Evolutionary conservation across 805 yeast species (phyloP).

Genomic region (Metschnikowia colocasiae): DNA sequence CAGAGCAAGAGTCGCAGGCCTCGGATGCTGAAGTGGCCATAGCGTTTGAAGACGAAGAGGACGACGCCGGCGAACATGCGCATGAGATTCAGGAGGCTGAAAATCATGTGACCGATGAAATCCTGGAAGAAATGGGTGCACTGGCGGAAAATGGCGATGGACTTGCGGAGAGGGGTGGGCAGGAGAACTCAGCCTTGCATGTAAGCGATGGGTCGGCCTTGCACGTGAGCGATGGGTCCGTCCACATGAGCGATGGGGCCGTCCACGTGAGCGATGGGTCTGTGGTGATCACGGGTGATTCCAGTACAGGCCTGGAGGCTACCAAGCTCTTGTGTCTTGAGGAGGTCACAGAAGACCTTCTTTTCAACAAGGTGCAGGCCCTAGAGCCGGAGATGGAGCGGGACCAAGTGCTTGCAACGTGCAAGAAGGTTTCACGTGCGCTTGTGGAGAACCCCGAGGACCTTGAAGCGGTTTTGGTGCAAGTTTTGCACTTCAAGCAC

Average conservation of each 20-base stretch:
- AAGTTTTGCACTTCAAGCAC: constrained; percentile 49
- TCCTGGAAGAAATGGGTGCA: constrained; percentile 12
- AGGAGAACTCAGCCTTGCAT: no score
- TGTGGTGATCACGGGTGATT: not conserved
- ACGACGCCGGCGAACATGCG: constrained; percentile 6
- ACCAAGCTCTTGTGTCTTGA: constrained; percentile 4
- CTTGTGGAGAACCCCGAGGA: constrained; percentile 37
- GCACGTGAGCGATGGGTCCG: not conserved
- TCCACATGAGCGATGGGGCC: no score
- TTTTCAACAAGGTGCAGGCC: constrained; percentile 33
- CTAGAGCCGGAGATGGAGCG: constrained; percentile 36
- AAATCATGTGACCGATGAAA: constrained; percentile 17
- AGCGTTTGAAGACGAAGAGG: constrained; percentile 21
- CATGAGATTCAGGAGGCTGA: constrained; percentile 29
- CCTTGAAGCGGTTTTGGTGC: constrained; percentile 53
- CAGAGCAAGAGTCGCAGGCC: constrained; percentile 8
- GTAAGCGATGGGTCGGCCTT: no score
- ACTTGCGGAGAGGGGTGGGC: not conserved
- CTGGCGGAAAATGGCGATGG: constrained; percentile 14
- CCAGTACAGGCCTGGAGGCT: not conserved
- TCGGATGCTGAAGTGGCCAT: constrained; percentile 24
- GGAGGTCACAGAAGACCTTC: constrained; percentile 15
- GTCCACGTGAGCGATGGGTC: not conserved
- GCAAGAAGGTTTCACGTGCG: constrained; percentile 37
- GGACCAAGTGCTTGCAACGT: constrained; percentile 31